phyloP scores from a whole-genome alignment of 2,329 filamentous ascomycete species.

The Pseudocercospora macadamiae region DNA sequence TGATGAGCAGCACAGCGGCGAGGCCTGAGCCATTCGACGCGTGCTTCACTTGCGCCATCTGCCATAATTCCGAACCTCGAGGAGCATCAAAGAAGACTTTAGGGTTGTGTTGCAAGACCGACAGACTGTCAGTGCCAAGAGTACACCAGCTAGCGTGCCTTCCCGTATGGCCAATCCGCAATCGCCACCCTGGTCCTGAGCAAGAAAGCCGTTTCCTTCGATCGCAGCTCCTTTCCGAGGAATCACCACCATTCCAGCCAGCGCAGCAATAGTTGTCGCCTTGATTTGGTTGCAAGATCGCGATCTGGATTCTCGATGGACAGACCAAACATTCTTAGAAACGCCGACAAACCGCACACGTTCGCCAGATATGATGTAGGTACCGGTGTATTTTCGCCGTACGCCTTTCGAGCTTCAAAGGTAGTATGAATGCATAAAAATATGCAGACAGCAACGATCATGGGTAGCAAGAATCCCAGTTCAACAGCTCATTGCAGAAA shows the following conservation, averaged over 20 bases:
- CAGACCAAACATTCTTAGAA: neutral
- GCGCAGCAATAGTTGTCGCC: neutral
- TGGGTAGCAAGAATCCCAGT: too few species aligned
- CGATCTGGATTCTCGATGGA: neutral
- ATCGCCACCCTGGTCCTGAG: neutral
- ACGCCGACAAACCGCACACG: neutral
- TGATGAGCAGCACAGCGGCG: slow-evolving; percentile 73
- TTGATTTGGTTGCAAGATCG: neutral
- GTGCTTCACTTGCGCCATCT: slow-evolving; percentile 10
- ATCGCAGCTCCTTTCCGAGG: neutral
- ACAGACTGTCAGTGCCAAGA: too few species aligned
- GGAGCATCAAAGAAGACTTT: too few species aligned
- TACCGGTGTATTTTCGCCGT: neutral
- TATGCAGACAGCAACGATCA: neutral
- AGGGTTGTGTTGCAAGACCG: too few species aligned
- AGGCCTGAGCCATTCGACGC: slow-evolving; percentile 38
- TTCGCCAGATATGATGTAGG: slow-evolving; percentile 2
- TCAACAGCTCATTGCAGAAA: too few species aligned
- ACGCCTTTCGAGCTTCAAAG: neutral
- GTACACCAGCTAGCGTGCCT: neutral
- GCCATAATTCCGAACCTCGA: neutral
- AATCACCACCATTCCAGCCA: neutral
- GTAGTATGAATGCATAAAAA: slow-evolving; percentile 3
- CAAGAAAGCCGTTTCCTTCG: neutral
- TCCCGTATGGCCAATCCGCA: neutral